Percentiles rank a stretch among this genome's conserved stretches.
Conservation (phyloP, 2,329 filamentous ascomycete genomes). For the Botrytis aclada region DNA sequence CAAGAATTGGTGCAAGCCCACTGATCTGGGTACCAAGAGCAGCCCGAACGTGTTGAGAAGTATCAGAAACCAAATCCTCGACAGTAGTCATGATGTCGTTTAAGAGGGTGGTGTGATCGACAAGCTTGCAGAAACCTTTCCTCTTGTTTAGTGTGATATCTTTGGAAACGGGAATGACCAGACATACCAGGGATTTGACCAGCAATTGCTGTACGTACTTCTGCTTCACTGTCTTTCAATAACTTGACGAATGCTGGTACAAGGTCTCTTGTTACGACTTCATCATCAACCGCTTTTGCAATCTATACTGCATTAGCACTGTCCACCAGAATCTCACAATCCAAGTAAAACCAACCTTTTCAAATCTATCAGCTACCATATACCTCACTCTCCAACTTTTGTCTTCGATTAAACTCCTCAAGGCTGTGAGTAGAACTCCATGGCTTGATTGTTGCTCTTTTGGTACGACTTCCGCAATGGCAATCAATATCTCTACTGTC, state of each 20-base stretch:
- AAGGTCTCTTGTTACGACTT: constrained; percentile 89
- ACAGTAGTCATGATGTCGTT: constrained; percentile 96
- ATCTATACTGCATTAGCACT: constrained; percentile 56
- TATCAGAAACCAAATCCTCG: constrained; percentile 93
- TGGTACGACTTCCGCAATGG: constrained; percentile 93
- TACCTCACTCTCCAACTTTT: constrained; percentile 99
- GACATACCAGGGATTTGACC: constrained; percentile 82
- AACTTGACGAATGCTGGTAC: constrained; percentile 97
- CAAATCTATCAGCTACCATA: constrained; percentile 98
- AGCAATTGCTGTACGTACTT: constrained; percentile 94
- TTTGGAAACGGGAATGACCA: background rate
- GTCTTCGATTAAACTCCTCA: constrained; percentile 93
- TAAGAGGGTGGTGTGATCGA: constrained; percentile 82
- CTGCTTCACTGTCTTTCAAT: constrained; percentile 94
- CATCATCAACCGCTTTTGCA: constrained; percentile 96
- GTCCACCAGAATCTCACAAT: background rate
- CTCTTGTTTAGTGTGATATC: constrained; percentile 30
- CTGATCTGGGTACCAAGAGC: constrained; percentile 96
- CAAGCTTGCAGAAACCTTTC: constrained; percentile 81
- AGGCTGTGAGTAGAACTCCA: constrained; percentile 82
- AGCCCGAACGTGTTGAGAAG: constrained; percentile 93
- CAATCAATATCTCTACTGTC: constrained; percentile 93
- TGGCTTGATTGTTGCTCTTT: constrained; percentile 98
- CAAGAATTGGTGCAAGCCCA: constrained; percentile 90
- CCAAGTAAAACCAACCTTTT: constrained; percentile 63